Conservation (phyloP, 148 eudicot genomes). For the Persicaria maculosa region DNA sequence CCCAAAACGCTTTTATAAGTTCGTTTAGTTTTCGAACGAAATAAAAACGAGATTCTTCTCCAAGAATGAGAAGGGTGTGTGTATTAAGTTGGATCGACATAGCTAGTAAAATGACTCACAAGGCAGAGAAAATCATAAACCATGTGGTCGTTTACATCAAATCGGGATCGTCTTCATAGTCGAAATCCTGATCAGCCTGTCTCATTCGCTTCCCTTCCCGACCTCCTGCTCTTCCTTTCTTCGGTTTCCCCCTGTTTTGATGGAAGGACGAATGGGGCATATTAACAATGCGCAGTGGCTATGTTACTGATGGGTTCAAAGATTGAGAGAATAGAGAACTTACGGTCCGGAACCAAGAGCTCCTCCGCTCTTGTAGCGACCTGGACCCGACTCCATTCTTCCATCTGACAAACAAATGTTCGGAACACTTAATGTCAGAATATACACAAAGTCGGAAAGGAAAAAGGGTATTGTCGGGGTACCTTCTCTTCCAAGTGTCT, state of each 20-base stretch:
- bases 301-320: neutral
- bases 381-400: slow-evolving; percentile 12
- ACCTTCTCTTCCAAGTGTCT: slow-evolving; percentile 12
- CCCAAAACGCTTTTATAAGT: too few relatives aligned
- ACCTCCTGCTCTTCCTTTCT: slow-evolving; percentile 38
- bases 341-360: slow-evolving; percentile 7
- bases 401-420: slow-evolving; percentile 3
- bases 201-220: slow-evolving; percentile 36
- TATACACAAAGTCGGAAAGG: neutral
- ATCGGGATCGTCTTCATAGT: slow-evolving; percentile 88
- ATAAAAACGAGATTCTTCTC: too few relatives aligned
- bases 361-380: slow-evolving; percentile 9
- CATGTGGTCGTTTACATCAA: slow-evolving; percentile 13
- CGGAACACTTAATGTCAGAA: neutral
- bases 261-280: neutral
- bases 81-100: neutral
- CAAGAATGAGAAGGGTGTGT: neutral
- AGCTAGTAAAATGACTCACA: neutral
- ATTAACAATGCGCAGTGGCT: neutral
- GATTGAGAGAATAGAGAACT: neutral
- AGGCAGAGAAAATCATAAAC: neutral
- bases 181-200: slow-evolving; percentile 73
- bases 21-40: too few relatives aligned
- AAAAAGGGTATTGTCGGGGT: neutral
- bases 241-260: slow-evolving; percentile 69